phyloP scores from a whole-genome alignment of 257 asterid genomes.

The Misopates orontium region DNA sequence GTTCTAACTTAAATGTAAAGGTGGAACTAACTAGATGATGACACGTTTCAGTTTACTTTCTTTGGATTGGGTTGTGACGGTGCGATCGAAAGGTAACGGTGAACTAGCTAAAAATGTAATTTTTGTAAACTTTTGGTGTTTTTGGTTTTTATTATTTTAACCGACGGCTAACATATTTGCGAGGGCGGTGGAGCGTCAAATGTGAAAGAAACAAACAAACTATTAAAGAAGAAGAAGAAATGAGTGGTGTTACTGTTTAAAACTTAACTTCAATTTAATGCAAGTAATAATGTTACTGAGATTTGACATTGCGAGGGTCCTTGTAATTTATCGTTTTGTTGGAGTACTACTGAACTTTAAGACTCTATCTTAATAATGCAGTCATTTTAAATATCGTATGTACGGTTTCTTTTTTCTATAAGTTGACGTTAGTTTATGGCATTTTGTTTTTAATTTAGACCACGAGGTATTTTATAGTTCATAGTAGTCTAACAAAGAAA shows the following conservation, averaged over 20 bases:
- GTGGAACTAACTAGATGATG: background rate
- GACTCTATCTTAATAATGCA: too few species aligned
- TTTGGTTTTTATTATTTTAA: slow-evolving; percentile 28
- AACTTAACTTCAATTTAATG: too few species aligned
- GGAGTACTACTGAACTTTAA: background rate
- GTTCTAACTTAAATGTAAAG: background rate
- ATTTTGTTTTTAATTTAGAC: too few species aligned
- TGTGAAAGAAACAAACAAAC: background rate
- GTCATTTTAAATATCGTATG: too few species aligned
- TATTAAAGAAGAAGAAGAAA: background rate
- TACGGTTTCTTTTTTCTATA: too few species aligned
- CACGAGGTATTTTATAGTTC: too few species aligned
- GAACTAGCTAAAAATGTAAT: background rate
- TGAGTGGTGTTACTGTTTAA: background rate
- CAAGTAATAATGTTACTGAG: too few species aligned
- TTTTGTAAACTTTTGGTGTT: slow-evolving; percentile 20
- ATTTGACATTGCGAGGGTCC: too few species aligned
- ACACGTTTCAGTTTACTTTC: slow-evolving; percentile 43
- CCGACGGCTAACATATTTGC: too few species aligned
- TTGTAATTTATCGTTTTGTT: background rate
- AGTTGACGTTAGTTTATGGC: too few species aligned
- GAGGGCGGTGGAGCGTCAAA: slow-evolving; percentile 47
- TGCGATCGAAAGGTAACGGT: background rate
- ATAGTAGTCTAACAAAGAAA: too few species aligned
- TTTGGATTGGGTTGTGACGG: slow-evolving; percentile 34